phyloP scores from a whole-genome alignment of 2,329 filamentous ascomycete genomes.

The Arachnopeziza araneosa region DNA sequence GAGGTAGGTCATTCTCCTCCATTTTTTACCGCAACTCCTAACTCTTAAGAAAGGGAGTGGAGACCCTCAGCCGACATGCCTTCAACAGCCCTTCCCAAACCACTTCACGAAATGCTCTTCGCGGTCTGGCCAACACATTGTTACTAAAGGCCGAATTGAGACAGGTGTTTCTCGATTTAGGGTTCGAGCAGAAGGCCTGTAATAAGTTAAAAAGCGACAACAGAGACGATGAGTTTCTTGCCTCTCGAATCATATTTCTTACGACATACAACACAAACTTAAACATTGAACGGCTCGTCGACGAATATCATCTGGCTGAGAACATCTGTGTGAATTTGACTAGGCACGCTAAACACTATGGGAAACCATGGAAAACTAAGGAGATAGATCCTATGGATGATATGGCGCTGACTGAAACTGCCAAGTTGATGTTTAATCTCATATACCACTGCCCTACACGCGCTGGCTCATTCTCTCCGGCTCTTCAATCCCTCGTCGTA shows the following conservation, averaged over 20 bases:
- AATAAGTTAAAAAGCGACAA: constrained; percentile 66
- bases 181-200: constrained; percentile 62
- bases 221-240: constrained; percentile 80
- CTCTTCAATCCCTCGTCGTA: constrained; percentile 63
- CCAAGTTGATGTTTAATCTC: constrained; percentile 87
- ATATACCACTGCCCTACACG: constrained; percentile 67
- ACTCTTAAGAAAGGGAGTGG: constrained; percentile 56
- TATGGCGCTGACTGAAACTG: constrained; percentile 75
- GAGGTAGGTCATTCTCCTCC: constrained; percentile 45
- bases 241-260: constrained; percentile 73
- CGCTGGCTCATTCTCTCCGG: constrained; percentile 55
- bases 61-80: constrained; percentile 65
- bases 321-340: constrained; percentile 64
- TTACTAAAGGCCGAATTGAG: constrained; percentile 63
- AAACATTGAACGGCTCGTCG: constrained; percentile 59
- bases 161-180: constrained; percentile 67
- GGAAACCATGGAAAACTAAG: constrained; percentile 25
- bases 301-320: constrained; percentile 60
- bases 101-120: constrained; percentile 68
- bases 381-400: constrained; percentile 59
- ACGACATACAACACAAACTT: constrained; percentile 72
- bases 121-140: constrained; percentile 81
- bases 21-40: constrained; percentile 13
- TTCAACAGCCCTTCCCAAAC: constrained; percentile 59
- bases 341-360: constrained; percentile 58